Evolutionary conservation across 352 stramenopile species (phyloP).

Genomic region (Pseudoperonospora humuli): DNA sequence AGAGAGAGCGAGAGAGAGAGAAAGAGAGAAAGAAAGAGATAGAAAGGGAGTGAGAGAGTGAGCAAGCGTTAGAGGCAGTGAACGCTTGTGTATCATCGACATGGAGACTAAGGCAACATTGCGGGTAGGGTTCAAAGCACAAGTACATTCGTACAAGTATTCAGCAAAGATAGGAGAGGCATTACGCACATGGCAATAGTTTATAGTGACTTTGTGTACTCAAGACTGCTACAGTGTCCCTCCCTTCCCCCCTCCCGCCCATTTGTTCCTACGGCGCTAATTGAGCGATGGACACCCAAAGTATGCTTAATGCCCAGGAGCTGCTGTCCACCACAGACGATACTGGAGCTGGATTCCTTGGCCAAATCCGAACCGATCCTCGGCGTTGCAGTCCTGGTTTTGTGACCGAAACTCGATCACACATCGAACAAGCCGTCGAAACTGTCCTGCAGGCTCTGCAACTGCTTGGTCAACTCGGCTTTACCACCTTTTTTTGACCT

Average conservation of each 20-base stretch:
- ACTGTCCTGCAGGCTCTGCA: not conserved
- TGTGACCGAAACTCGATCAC: slow-evolving; percentile 6
- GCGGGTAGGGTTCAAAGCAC: slow-evolving; percentile 17
- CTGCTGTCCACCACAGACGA: not conserved
- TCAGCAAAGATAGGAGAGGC: slow-evolving; percentile 4
- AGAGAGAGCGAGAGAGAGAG: no score
- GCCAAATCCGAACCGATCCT: slow-evolving; percentile 2
- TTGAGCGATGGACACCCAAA: no score
- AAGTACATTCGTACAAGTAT: slow-evolving; percentile 8
- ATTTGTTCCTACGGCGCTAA: no score
- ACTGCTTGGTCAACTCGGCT: not conserved
- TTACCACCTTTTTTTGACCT: no score
- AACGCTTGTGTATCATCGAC: no score
- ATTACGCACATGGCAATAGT: not conserved
- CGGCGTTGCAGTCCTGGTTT: slow-evolving; percentile 11
- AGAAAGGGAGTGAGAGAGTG: not conserved
- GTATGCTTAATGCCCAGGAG: not conserved
- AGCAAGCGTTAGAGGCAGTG: no score
- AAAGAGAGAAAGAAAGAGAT: no score
- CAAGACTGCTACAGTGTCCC: no score
- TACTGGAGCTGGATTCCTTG: not conserved
- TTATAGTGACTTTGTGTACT: not conserved
- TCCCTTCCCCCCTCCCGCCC: no score
- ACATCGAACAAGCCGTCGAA: slow-evolving; percentile 5
- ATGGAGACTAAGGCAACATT: no score